These are phyloP conservation scores for Henningerozyma blattae DNA, from an alignment of 805 yeast species.

Conservation along the genomic window DNA sequence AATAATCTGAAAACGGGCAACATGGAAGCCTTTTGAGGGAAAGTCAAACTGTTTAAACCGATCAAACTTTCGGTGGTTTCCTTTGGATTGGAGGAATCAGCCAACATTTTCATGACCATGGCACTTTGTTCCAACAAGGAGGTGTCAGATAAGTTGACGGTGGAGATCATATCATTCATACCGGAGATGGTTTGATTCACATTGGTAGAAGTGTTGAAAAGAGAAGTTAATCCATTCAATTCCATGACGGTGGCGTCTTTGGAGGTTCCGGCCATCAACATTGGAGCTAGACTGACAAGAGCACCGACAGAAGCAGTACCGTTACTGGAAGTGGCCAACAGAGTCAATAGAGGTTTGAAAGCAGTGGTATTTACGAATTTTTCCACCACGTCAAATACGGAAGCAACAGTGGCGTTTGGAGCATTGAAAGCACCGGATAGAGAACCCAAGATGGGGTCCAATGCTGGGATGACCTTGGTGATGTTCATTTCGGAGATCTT, in stretches of 20 bases:
- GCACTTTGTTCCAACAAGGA: conserved; percentile 3
- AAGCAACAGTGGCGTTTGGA: conserved; percentile 10
- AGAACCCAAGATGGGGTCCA: conserved; percentile 17
- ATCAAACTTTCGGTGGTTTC: conserved; percentile 16
- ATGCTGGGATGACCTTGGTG: conserved; percentile 22
- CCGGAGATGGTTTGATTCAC: conserved; percentile 11
- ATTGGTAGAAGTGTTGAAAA: conserved; percentile 11
- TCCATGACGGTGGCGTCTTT: conserved; percentile 8
- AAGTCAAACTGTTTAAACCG: conserved; percentile 14
- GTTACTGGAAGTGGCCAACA: conserved; percentile 17
- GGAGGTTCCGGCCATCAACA: conserved; percentile 10
- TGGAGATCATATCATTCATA: conserved; percentile 9
- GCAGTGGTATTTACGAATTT: conserved; percentile 17
- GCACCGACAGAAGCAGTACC: conserved; percentile 15
- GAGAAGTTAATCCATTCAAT: conserved; percentile 5
- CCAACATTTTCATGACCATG: conserved; percentile 12
- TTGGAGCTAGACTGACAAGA: conserved; percentile 17
- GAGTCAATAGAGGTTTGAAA: conserved; percentile 17
- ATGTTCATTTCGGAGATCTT: conserved; percentile 23
- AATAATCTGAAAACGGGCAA: conserved; percentile 18
- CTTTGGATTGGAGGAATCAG: conserved; percentile 15
- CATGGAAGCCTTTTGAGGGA: conserved; percentile 12
- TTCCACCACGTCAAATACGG: conserved; percentile 15
- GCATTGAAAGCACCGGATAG: conserved; percentile 18
- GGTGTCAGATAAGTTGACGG: neutral